These are phyloP conservation scores for Cryptococcus sp. DNA, from an alignment of 1,284 basidiomycete genomes.

Conservation along the genomic window DNA sequence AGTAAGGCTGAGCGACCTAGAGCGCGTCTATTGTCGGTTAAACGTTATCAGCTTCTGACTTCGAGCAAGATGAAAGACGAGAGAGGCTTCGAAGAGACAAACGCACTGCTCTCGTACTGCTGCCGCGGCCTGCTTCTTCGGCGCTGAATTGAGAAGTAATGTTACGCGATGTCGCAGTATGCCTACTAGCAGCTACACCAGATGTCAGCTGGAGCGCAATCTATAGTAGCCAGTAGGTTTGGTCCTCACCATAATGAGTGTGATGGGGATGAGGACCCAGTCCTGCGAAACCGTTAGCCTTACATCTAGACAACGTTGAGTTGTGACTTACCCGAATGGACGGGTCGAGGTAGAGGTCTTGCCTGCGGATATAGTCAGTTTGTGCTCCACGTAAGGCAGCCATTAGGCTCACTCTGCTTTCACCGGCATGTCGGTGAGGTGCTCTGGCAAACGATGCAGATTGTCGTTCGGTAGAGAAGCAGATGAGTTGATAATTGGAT, in stretches of 20 bases:
- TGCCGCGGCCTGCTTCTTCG: constrained; percentile 74
- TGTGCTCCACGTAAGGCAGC: not conserved
- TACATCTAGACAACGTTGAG: not conserved
- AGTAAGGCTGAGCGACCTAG: constrained; percentile 79
- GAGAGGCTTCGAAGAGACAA: not conserved
- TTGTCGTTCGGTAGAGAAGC: too few relatives aligned
- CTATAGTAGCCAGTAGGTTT: too few relatives aligned
- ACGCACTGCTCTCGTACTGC: constrained; percentile 92
- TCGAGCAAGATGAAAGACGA: too few relatives aligned
- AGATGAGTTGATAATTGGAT: too few relatives aligned
- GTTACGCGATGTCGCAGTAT: constrained; percentile 92
- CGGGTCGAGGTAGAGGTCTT: constrained; percentile 78
- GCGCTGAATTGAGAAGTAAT: constrained; percentile 76
- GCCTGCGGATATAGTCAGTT: constrained; percentile 22
- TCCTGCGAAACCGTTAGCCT: constrained; percentile 38
- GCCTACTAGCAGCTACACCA: constrained; percentile 80
- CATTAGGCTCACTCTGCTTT: constrained; percentile 32
- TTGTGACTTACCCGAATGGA: constrained; percentile 72
- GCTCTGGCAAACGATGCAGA: not conserved
- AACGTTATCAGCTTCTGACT: constrained; percentile 36
- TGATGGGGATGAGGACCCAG: constrained; percentile 90
- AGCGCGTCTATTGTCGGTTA: constrained; percentile 73
- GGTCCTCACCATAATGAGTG: constrained; percentile 83
- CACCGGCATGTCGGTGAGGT: constrained; percentile 23
- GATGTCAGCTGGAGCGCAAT: not conserved